These are phyloP conservation scores for Cercospora citrullina DNA, from an alignment of 2,329 filamentous ascomycete genomes.

Conservation along the genomic window DNA sequence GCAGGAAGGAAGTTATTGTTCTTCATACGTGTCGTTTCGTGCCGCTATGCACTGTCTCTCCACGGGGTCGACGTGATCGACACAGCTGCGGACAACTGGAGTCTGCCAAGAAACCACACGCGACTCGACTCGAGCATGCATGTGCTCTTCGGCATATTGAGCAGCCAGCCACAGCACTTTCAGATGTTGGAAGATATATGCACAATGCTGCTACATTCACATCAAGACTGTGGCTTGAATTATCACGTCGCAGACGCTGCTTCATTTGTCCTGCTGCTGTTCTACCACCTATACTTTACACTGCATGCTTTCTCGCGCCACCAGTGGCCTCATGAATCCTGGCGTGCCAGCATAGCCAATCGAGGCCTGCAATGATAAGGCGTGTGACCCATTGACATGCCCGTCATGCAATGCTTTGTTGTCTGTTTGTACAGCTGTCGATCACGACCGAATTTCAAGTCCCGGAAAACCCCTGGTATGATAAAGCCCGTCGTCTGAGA, in stretches of 20 bases:
- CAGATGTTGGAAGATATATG: background rate
- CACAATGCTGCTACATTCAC: background rate
- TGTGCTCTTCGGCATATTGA: background rate
- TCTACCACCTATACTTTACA: background rate
- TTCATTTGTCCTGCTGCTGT: background rate
- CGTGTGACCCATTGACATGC: background rate
- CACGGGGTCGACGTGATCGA: conserved; percentile 6
- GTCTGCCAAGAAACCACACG: conserved; percentile 3
- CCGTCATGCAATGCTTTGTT: background rate
- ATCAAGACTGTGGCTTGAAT: background rate
- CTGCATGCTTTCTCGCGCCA: background rate
- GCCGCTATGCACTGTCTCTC: background rate
- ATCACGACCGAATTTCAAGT: background rate
- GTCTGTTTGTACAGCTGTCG: background rate
- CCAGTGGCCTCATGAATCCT: background rate
- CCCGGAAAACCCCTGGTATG: background rate
- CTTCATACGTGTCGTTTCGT: conserved; percentile 2
- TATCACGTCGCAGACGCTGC: background rate
- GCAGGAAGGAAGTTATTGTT: background rate
- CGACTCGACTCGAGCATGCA: background rate
- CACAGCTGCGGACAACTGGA: background rate
- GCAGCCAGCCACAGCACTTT: background rate
- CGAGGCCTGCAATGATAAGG: background rate
- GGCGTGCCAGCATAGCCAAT: background rate
- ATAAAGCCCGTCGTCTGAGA: background rate